phyloP scores from a whole-genome alignment of 2,329 filamentous ascomycete genomes.

The Cryoendolithus antarcticus region DNA sequence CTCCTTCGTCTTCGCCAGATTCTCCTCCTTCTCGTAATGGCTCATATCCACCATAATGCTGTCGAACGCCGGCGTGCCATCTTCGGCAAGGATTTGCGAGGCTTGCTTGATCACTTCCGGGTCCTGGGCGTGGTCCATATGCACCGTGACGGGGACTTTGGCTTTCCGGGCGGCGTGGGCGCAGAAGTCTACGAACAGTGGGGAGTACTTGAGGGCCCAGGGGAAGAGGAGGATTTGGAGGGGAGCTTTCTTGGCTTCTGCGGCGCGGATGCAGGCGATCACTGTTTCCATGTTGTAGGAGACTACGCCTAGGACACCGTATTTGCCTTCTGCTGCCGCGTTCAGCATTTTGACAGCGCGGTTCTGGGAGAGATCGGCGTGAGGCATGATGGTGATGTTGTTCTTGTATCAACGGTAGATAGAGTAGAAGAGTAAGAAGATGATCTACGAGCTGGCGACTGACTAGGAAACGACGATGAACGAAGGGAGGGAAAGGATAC shows the following conservation, averaged over 20 bases:
- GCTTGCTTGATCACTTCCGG: slow-evolving; percentile 11
- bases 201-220: slow-evolving; percentile 15
- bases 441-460: too few relatives aligned
- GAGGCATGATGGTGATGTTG: too few relatives aligned
- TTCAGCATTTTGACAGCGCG: slow-evolving; percentile 21
- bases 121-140: slow-evolving; percentile 19
- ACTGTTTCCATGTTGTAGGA: slow-evolving; percentile 18
- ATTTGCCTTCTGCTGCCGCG: slow-evolving; percentile 21
- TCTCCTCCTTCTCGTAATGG: slow-evolving; percentile 21
- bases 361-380: slow-evolving; percentile 18
- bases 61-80: slow-evolving; percentile 16
- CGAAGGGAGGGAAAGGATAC: too few relatives aligned
- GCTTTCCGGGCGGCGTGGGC: slow-evolving; percentile 12
- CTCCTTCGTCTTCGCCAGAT: slow-evolving; percentile 17
- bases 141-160: slow-evolving; percentile 16
- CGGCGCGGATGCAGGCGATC: slow-evolving; percentile 14
- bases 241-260: slow-evolving; percentile 15
- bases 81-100: slow-evolving; percentile 9
- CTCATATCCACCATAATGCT: slow-evolving; percentile 24
- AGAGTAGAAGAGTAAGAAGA: too few relatives aligned
- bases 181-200: slow-evolving; percentile 15
- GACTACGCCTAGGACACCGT: slow-evolving; percentile 22
- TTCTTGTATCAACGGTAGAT: too few relatives aligned
- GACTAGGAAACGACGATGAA: too few relatives aligned
- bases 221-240: slow-evolving; percentile 20